Evolutionary conservation across 2,329 filamentous ascomycete species (phyloP).

Genomic region (Elsinoe australis): DNA sequence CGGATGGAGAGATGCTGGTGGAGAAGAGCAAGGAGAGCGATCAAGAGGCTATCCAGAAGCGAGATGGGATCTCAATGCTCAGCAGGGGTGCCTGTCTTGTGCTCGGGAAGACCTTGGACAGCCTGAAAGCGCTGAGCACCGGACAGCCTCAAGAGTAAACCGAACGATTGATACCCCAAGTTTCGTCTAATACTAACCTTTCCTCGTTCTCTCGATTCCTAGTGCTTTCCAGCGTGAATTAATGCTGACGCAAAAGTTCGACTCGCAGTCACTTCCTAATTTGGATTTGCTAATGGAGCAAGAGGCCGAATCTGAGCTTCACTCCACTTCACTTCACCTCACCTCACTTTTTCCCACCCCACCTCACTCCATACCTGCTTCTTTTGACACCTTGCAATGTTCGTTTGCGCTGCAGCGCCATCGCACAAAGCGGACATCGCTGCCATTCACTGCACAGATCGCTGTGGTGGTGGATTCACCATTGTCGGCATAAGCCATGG

Average conservation of each 20-base stretch:
- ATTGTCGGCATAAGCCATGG: too few species aligned
- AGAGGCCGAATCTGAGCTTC: neutral
- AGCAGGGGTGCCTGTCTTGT: slow-evolving; percentile 39
- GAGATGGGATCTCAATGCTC: slow-evolving; percentile 41
- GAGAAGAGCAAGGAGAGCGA: slow-evolving; percentile 33
- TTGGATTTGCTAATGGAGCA: too few species aligned
- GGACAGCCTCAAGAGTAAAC: neutral
- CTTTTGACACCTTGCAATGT: too few species aligned
- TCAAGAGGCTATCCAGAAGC: slow-evolving; percentile 26
- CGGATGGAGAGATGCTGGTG: slow-evolving; percentile 34
- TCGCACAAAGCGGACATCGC: too few species aligned
- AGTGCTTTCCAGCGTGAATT: too few species aligned
- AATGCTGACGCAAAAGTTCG: too few species aligned
- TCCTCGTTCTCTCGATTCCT: too few species aligned
- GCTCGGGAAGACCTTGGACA: slow-evolving; percentile 14
- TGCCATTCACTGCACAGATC: neutral
- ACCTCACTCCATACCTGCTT: neutral
- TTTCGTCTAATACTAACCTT: too few species aligned
- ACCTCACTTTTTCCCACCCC: neutral
- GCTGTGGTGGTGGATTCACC: too few species aligned
- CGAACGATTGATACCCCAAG: neutral
- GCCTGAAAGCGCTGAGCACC: slow-evolving; percentile 10
- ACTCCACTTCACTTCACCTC: neutral
- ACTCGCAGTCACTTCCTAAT: too few species aligned
- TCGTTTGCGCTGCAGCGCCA: too few species aligned